Evolutionary conservation across 805 yeast genomes (phyloP).

Genomic region (Lachancea lanzarotensis): DNA sequence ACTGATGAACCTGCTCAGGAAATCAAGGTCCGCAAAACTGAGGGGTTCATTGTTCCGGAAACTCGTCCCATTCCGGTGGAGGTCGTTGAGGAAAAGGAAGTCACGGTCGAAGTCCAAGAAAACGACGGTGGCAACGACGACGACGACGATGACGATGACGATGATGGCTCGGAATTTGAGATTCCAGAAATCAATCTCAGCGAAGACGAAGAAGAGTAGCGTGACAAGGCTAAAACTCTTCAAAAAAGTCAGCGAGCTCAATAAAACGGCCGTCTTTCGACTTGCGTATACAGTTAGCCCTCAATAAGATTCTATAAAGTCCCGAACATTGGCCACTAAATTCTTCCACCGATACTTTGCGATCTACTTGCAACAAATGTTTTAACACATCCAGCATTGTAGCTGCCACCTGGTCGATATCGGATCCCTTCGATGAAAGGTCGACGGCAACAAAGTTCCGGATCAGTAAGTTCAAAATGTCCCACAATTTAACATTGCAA

Average conservation of each 20-base stretch:
- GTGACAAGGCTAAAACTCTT: not conserved
- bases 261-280: constrained; percentile 6
- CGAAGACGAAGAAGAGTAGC: constrained; percentile 15
- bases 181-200: constrained; percentile 26
- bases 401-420: constrained; percentile 2
- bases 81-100: not conserved
- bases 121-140: constrained; percentile 8
- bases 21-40: constrained; percentile 1
- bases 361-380: not conserved
- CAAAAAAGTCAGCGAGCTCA: constrained; percentile 16
- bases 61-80: not conserved
- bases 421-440: constrained; percentile 3
- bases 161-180: constrained; percentile 28
- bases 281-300: constrained; percentile 12
- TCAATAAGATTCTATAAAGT: constrained; percentile 18
- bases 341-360: constrained; percentile 9
- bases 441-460: constrained; percentile 15
- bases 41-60: not conserved
- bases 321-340: constrained; percentile 1
- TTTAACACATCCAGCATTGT: not conserved
- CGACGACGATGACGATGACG: constrained; percentile 7
- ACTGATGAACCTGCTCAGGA: constrained; percentile 1
- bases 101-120: constrained; percentile 4
- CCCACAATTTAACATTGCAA: constrained; percentile 11
- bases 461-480: constrained; percentile 11